Conservation (phyloP, 345 rosid genomes). For the thale cress (Arabidopsis thaliana) region DNA sequence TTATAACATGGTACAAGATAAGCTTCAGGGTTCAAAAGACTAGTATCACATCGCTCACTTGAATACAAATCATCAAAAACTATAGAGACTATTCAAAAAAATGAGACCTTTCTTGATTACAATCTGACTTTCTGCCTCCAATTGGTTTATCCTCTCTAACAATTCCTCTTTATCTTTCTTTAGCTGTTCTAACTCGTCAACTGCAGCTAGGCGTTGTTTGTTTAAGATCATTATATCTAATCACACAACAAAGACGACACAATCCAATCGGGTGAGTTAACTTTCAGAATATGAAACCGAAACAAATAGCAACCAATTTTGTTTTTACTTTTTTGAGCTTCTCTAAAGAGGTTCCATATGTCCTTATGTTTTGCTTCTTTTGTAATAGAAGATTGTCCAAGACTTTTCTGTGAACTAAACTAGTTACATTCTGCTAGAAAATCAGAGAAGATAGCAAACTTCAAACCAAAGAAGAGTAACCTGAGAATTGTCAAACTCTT, state of each 20-base stretch:
- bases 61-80: not conserved
- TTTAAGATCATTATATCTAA: conserved; percentile 73
- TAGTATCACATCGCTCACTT: not conserved
- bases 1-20: conserved; percentile 28
- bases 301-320: conserved; percentile 13
- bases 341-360: conserved; percentile 68
- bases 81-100: not conserved
- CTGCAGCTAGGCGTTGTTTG: conserved; percentile 67
- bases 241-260: not conserved
- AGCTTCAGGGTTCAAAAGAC: too few species aligned
- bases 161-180: conserved; percentile 60
- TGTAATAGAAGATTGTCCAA: conserved; percentile 46
- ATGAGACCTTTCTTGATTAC: conserved; percentile 50
- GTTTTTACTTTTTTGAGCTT: conserved; percentile 72
- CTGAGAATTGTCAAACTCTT: conserved; percentile 49
- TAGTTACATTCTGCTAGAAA: conserved; percentile 8
- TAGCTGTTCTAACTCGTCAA: conserved; percentile 61
- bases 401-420: conserved; percentile 44
- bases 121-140: conserved; percentile 51
- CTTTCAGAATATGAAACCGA: not conserved
- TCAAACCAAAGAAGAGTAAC: conserved; percentile 21
- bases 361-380: conserved; percentile 50
- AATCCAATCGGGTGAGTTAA: conserved; percentile 1
- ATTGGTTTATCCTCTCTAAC: conserved; percentile 56
- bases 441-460: not conserved